Evolutionary conservation across 2,329 filamentous ascomycete species (phyloP).

Genomic region (Talaromyces sp.): DNA sequence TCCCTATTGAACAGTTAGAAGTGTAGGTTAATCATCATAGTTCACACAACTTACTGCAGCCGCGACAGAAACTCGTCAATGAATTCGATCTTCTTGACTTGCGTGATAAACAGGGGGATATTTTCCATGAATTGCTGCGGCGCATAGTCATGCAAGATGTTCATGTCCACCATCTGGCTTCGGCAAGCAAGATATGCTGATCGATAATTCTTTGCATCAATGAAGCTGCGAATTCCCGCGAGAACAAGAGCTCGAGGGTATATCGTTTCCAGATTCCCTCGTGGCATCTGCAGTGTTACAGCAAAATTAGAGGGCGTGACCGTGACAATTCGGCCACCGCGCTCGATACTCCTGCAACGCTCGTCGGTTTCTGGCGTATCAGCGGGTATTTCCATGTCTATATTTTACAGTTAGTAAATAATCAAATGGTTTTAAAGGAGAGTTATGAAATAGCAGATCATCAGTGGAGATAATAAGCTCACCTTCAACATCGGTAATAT

Average conservation of each 20-base stretch:
- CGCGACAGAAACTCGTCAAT: slow-evolving; percentile 90
- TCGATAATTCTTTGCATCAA: slow-evolving; percentile 74
- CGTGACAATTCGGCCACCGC: slow-evolving; percentile 79
- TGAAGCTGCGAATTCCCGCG: slow-evolving; percentile 75
- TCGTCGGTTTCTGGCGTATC: slow-evolving; percentile 93
- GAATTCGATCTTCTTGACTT: slow-evolving; percentile 73
- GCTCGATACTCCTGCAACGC: slow-evolving; percentile 83
- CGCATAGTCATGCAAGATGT: slow-evolving; percentile 91
- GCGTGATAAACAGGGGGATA: slow-evolving; percentile 71
- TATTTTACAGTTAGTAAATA: slow-evolving; percentile 3
- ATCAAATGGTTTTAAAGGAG: not conserved
- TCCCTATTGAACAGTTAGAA: slow-evolving; percentile 47
- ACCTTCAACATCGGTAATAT: slow-evolving; percentile 65
- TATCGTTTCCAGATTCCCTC: slow-evolving; percentile 92
- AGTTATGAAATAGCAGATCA: slow-evolving; percentile 16
- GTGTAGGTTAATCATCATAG: not conserved
- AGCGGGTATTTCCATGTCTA: slow-evolving; percentile 73
- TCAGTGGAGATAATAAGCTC: slow-evolving; percentile 17
- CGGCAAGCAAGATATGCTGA: slow-evolving; percentile 83
- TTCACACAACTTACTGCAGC: slow-evolving; percentile 53
- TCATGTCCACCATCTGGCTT: slow-evolving; percentile 94
- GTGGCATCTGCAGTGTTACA: slow-evolving; percentile 87
- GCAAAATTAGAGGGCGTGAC: slow-evolving; percentile 84
- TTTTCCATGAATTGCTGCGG: slow-evolving; percentile 77
- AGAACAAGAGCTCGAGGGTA: slow-evolving; percentile 89